phyloP scores from a whole-genome alignment of 1,284 basidiomycete genomes.

The Rhodotorula mucilaginosa region DNA sequence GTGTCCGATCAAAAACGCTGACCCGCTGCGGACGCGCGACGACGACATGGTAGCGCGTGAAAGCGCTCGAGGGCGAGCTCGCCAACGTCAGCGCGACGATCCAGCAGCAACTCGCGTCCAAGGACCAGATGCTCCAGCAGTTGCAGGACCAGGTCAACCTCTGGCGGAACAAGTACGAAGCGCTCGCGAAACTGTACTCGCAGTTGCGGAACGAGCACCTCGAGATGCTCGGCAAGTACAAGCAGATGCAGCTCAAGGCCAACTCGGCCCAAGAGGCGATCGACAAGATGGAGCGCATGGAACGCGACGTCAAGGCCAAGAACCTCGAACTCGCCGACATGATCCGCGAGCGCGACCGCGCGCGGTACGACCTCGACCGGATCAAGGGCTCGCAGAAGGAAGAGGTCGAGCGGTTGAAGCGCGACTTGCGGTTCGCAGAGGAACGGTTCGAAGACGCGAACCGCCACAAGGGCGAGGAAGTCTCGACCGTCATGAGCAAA shows the following conservation, averaged over 20 bases:
- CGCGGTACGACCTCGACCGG: constrained; percentile 93
- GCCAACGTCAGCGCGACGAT: constrained; percentile 74
- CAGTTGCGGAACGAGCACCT: constrained; percentile 96
- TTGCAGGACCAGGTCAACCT: constrained; percentile 94
- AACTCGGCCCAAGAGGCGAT: constrained; percentile 99
- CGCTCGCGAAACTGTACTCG: constrained; percentile 96
- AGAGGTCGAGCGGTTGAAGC: constrained; percentile 85
- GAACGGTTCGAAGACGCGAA: constrained; percentile 94
- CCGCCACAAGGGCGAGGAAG: constrained; percentile 87
- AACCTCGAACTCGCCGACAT: constrained; percentile 98
- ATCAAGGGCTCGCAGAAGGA: constrained; percentile 94
- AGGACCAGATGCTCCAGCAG: constrained; percentile 93
- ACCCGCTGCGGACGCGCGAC: too few species aligned
- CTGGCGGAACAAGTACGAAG: constrained; percentile 99
- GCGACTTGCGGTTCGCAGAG: constrained; percentile 95
- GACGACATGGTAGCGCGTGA: constrained; percentile 67
- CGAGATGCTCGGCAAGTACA: constrained; percentile 95
- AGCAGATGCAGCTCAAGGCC: constrained; percentile 95
- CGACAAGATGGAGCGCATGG: constrained; percentile 99
- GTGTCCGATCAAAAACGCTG: too few species aligned
- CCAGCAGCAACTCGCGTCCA: constrained; percentile 80
- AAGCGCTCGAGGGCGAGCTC: constrained; percentile 91
- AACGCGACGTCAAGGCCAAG: constrained; percentile 95
- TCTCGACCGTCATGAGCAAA: constrained; percentile 80
- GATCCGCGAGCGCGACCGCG: constrained; percentile 95